phyloP scores from a whole-genome alignment of 495 filamentous ascomycete genomes.

The Xylaria flabelliformis region DNA sequence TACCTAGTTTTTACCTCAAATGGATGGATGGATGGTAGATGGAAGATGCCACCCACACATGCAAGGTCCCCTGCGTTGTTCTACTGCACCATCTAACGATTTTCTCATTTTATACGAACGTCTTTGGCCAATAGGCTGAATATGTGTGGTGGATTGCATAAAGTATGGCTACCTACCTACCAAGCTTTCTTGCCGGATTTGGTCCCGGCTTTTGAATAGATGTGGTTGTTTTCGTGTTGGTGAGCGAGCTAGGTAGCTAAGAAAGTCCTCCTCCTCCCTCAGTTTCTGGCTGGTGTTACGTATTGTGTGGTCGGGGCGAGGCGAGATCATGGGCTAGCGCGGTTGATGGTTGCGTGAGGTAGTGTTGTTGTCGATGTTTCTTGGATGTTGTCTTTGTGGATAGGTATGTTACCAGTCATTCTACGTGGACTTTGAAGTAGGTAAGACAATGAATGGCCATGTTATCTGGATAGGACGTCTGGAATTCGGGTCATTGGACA shows the following conservation, averaged over 20 bases:
- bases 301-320: not conserved
- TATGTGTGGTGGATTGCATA: not conserved
- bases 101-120: slow-evolving; percentile 8
- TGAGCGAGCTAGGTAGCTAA: too few relatives aligned
- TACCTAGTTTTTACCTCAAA: not conserved
- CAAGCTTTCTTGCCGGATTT: not conserved
- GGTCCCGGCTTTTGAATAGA: not conserved
- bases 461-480: not conserved
- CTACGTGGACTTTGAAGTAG: not conserved
- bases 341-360: slow-evolving; percentile 2
- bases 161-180: not conserved
- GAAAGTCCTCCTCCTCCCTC: not conserved
- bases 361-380: not conserved
- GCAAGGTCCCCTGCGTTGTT: not conserved
- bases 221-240: not conserved
- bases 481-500: not conserved
- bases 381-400: not conserved
- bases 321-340: slow-evolving; percentile 1
- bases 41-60: not conserved
- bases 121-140: slow-evolving; percentile 6
- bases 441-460: not conserved
- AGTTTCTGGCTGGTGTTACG: not conserved
- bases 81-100: not conserved
- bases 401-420: not conserved
- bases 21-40: not conserved